Evolutionary conservation across 768 basidiomycete species (phyloP).

Genomic region (Panaeolus papilionaceus): DNA sequence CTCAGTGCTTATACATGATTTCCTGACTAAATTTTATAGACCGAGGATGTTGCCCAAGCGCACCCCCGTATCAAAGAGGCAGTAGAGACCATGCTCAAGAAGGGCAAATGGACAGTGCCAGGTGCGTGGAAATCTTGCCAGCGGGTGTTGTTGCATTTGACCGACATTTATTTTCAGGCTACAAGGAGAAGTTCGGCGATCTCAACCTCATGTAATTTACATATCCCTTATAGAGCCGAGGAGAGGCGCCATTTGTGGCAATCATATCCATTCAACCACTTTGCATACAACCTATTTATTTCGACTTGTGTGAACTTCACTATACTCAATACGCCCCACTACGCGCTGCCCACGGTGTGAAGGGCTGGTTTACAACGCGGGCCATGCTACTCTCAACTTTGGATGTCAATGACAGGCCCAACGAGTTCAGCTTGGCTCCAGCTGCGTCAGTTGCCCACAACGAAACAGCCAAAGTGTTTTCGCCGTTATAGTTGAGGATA

Average conservation of each 20-base stretch:
- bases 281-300: background rate
- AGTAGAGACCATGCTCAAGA: constrained; percentile 94
- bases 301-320: constrained; percentile 7
- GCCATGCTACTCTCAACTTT: constrained; percentile 44
- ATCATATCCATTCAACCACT: constrained; percentile 16
- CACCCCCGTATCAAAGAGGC: constrained; percentile 92
- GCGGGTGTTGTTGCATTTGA: background rate
- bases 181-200: constrained; percentile 97
- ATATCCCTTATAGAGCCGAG: constrained; percentile 28
- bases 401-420: constrained; percentile 44
- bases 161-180: constrained; percentile 50
- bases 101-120: constrained; percentile 98
- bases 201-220: constrained; percentile 82
- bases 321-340: constrained; percentile 36
- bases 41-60: constrained; percentile 88
- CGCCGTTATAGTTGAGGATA: constrained; percentile 53
- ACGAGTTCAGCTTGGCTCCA: constrained; percentile 49
- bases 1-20: background rate
- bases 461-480: constrained; percentile 54
- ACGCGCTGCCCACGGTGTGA: constrained; percentile 39
- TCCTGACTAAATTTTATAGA: constrained; percentile 46
- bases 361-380: constrained; percentile 40
- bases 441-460: constrained; percentile 48
- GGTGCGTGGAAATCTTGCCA: constrained; percentile 50
- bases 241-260: constrained; percentile 13